phyloP scores from a whole-genome alignment of 2,329 filamentous ascomycete genomes.

The Aureobasidium sp. region DNA sequence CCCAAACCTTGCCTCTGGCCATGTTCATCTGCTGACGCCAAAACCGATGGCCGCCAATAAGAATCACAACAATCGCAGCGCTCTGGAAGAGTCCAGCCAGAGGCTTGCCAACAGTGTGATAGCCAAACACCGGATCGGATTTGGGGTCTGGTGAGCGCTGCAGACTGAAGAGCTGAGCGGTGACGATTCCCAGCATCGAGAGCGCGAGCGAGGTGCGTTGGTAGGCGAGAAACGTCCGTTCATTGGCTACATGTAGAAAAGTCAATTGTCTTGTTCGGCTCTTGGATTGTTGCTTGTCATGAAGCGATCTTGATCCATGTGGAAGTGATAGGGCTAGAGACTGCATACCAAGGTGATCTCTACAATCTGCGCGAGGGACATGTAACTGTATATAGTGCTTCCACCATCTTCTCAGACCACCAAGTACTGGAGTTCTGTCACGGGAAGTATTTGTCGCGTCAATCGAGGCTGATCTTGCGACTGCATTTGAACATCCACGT shows the following conservation, averaged over 20 bases:
- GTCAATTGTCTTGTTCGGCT: conserved; percentile 2
- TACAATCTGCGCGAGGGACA: conserved; percentile 44
- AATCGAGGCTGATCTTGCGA: neutral
- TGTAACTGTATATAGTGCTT: conserved; percentile 42
- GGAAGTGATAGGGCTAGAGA: neutral
- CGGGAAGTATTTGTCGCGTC: neutral
- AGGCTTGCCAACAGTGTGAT: conserved; percentile 54
- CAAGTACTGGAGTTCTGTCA: conserved; percentile 17
- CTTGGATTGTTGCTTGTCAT: neutral
- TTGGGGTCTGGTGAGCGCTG: conserved; percentile 42
- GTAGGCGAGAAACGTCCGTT: conserved; percentile 68
- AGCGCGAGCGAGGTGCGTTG: conserved; percentile 63
- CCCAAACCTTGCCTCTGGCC: conserved; percentile 48
- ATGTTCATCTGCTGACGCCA: conserved; percentile 57
- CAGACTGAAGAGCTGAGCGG: conserved; percentile 61
- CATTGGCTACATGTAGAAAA: conserved; percentile 50
- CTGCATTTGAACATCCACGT: neutral
- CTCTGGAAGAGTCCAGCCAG: conserved; percentile 46
- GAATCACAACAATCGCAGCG: conserved; percentile 42
- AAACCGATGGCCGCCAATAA: conserved; percentile 52
- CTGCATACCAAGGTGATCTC: conserved; percentile 51
- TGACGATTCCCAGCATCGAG: conserved; percentile 57
- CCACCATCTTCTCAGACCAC: conserved; percentile 37
- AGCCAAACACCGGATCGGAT: conserved; percentile 47
- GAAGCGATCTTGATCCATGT: neutral